Base-by-base conservation (phyloP, 2,329 filamentous ascomycete species). In the Neofusicoccum ribis region DNA sequence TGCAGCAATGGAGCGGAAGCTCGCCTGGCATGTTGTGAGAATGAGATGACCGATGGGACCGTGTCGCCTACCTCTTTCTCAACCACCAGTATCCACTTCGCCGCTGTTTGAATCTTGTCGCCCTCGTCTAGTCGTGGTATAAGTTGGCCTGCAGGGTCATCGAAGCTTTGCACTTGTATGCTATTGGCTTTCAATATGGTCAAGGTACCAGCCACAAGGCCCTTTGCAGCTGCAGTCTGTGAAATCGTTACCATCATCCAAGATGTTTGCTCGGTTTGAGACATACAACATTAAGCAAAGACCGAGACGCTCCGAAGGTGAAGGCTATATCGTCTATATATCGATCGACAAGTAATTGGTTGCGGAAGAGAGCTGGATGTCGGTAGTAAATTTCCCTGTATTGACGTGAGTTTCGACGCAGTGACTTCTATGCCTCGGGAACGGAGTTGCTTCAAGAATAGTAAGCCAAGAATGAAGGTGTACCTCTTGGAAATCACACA, bases 341-440 rank as follows among this genome's bases (percentile, higher is more conserved):
- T 36, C 83, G 82, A 73, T 95, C 89, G 0, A 95, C 90, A 14
- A 86, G 81, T 15, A 77, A 73, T 73, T 95, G 92, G 58, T 82
- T 88, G 20, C 83, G 82, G 71, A 95, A 96, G 0, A 96, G 79
- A 9, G 87, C 84, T 4, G 89, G 86, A 69, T 93, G 85, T 70
- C 91, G 87, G 73, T 96, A 96, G 75, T 89, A 96, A 3, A 96
- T 88, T 71, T 91, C 91, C 67, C 91, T 94, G 67, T n/a, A 3
- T 34, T 62, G 12, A 12, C 11, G 4, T 20, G 39, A 49, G 37
- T 39, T 12, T 39, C 37, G 27, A 31, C 27, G 6, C 6, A 5
- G 5, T 31, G 27, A 31, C 5, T 31, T 31, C 27, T 5, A 31
- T 7, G 6, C 27, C 27, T 5, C 27, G 6, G 6, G 27, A 31